Conservation (phyloP, 768 basidiomycete species). For the Amanita jacksonii region DNA sequence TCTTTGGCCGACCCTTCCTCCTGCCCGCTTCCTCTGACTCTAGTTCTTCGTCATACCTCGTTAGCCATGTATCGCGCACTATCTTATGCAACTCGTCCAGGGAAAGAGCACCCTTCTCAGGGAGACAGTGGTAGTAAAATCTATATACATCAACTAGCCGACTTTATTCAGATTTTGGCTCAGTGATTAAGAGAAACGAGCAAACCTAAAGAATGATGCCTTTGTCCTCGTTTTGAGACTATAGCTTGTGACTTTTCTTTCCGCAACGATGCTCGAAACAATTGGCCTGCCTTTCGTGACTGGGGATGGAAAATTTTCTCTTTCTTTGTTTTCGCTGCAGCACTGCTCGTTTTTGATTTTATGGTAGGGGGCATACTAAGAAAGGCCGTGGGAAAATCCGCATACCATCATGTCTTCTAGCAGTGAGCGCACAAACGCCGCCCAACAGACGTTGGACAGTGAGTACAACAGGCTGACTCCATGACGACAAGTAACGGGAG, state of each 20-base stretch:
- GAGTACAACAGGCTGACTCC: conserved; percentile 18
- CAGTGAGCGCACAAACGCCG: conserved; percentile 49
- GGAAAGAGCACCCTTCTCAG: conserved; percentile 45
- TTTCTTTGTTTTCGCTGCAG: conserved; percentile 38
- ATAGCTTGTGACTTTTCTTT: conserved; percentile 57
- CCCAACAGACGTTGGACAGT: conserved; percentile 68
- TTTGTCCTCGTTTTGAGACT: conserved; percentile 46
- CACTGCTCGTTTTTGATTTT: conserved; percentile 27
- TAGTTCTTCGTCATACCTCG: conserved; percentile 59
- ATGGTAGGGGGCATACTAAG: conserved; percentile 31
- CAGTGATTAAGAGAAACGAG: conserved; percentile 4
- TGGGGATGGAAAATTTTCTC: conserved; percentile 79
- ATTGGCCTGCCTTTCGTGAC: conserved; percentile 75
- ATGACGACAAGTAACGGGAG: background rate
- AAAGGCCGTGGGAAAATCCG: conserved; percentile 17
- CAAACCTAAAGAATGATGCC: conserved; percentile 45
- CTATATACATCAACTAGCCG: conserved; percentile 55
- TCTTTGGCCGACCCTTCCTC: conserved; percentile 71
- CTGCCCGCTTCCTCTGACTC: conserved; percentile 50
- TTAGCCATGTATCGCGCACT: conserved; percentile 60
- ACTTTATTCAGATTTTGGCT: conserved; percentile 9
- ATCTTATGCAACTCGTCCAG: conserved; percentile 59
- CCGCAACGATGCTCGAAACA: conserved; percentile 55
- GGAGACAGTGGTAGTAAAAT: conserved; percentile 70
- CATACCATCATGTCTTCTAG: conserved; percentile 32